Conservation (phyloP, 805 yeast genomes). For the Yarrowia alimentaria region DNA sequence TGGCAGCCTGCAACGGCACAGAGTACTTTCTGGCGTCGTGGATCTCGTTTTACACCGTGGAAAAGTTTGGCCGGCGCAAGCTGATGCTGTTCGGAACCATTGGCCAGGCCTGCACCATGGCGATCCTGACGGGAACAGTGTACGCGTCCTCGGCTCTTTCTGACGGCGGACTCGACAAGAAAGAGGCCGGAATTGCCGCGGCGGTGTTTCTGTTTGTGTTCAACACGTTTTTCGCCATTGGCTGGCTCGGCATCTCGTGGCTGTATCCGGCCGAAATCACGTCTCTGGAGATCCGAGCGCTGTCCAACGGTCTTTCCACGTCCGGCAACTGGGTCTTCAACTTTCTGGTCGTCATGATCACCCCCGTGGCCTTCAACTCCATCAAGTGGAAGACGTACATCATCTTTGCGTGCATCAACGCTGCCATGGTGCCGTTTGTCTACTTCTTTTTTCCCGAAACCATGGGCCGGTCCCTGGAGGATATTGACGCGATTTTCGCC, state of each 20-base stretch:
- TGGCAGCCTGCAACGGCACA: conserved; percentile 35
- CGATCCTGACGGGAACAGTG: conserved; percentile 28
- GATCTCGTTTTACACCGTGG: conserved; percentile 45
- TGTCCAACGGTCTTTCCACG: not conserved
- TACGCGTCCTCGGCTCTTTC: not conserved
- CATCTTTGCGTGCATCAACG: conserved; percentile 2
- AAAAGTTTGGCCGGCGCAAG: conserved; percentile 64
- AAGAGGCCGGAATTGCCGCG: not conserved
- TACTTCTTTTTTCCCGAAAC: conserved; percentile 9
- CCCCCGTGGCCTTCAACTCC: not conserved
- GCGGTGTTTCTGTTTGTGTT: conserved; percentile 1
- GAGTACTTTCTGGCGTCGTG: conserved; percentile 62
- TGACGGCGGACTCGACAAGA: no score
- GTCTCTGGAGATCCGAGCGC: not conserved
- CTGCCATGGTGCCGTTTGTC: conserved; percentile 3
- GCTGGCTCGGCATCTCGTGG: not conserved
- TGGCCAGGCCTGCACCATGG: conserved; percentile 48
- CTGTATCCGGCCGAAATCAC: conserved; percentile 2
- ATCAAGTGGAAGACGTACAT: conserved; percentile 5
- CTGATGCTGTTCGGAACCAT: conserved; percentile 66
- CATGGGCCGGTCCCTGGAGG: not conserved
- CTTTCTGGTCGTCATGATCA: conserved; percentile 5
- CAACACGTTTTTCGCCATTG: conserved; percentile 3
- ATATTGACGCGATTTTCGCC: not conserved
- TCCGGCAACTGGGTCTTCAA: conserved; percentile 1